phyloP scores from a whole-genome alignment of 495 filamentous ascomycete genomes.

The Echria macrotheca region DNA sequence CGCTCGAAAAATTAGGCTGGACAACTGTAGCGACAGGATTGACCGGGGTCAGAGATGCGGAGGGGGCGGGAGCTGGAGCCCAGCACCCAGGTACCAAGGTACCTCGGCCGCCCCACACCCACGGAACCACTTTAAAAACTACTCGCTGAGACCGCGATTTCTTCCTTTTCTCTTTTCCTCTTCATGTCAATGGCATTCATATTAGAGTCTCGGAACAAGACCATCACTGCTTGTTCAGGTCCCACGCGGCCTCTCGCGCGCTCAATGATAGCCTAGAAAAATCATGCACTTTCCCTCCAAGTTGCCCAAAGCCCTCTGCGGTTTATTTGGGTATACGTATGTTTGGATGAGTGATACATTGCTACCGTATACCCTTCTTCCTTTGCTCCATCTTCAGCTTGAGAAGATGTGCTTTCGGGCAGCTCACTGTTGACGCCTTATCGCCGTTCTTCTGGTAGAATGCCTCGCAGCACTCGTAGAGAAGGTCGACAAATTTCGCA shows the following conservation, averaged over 20 bases:
- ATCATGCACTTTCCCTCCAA: slow-evolving; percentile 56
- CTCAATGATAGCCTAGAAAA: slow-evolving; percentile 97
- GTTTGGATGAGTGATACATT: slow-evolving; percentile 45
- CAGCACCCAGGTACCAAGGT: too few species aligned
- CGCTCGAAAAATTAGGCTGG: slow-evolving; percentile 26
- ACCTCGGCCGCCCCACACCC: not conserved
- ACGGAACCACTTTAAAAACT: slow-evolving; percentile 11
- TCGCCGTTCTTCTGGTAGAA: slow-evolving; percentile 84
- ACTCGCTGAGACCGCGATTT: too few species aligned
- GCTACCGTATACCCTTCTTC: slow-evolving; percentile 30
- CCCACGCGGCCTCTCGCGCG: slow-evolving; percentile 79
- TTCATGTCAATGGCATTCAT: slow-evolving; percentile 86
- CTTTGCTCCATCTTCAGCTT: slow-evolving; percentile 84
- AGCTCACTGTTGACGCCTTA: slow-evolving; percentile 69
- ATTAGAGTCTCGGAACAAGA: slow-evolving; percentile 99
- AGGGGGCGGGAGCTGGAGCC: too few species aligned
- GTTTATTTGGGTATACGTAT: slow-evolving; percentile 37
- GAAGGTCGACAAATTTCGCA: slow-evolving; percentile 70
- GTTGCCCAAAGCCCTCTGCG: slow-evolving; percentile 52
- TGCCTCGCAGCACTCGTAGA: slow-evolving; percentile 89
- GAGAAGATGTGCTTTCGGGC: slow-evolving; percentile 75
- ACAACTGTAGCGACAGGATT: not conserved
- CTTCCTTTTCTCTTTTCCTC: slow-evolving; percentile 53
- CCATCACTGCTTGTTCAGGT: slow-evolving; percentile 92
- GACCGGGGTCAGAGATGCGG: too few species aligned